Evolutionary conservation across 371 early-diverging fungal genomes (phyloP), one percentile per base, ranked within the genome.

Genomic region (Lichtheimia hyalospora): DNA sequence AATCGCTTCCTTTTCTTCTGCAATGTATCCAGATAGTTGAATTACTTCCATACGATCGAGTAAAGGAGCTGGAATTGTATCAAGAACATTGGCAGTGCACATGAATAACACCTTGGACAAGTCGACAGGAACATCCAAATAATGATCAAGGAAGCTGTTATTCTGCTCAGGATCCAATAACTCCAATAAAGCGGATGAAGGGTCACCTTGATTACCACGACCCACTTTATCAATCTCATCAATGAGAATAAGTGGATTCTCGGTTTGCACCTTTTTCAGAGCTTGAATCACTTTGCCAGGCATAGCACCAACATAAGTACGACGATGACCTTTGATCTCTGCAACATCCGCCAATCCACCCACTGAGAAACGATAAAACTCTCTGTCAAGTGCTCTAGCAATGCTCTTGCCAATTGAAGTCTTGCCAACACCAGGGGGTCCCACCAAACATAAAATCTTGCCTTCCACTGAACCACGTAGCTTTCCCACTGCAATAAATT

Each of bases 241-340:
- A 64, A 98, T 96, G 75, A 98, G 83, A 55, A 98, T 89, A 40
- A 97, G 75, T 10, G 98, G 98, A 69, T 97, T 97, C 71, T 96
- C 96, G 0, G 96, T 96, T 68, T 97, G 94, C 5, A 96, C 96
- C 64, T 95, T 95, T 73, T 97, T 97, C 53, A 98, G 75, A 2
- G 99, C 98, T 75, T 97, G 98, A 39, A 98, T 89, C 3, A 97
- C 94, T 73, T 97, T 97, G 44, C 99, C 99, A n/a, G 99, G 99
- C 99, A 98, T 97, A 5, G 98, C 97, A 52, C 99, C 99, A 18
- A 98, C 97, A 70, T 98, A 98, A 3, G 99, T 98, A 57, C 99
- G 84, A 28, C 99, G 88, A 77, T 97, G 99, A 13, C 98, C 99
- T 83, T 98, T 97, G 74, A 98, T 95, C 69, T 98, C 99, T 24